phyloP scores from a whole-genome alignment of 2,329 filamentous ascomycete genomes.

The Colletotrichum tropicicola region DNA sequence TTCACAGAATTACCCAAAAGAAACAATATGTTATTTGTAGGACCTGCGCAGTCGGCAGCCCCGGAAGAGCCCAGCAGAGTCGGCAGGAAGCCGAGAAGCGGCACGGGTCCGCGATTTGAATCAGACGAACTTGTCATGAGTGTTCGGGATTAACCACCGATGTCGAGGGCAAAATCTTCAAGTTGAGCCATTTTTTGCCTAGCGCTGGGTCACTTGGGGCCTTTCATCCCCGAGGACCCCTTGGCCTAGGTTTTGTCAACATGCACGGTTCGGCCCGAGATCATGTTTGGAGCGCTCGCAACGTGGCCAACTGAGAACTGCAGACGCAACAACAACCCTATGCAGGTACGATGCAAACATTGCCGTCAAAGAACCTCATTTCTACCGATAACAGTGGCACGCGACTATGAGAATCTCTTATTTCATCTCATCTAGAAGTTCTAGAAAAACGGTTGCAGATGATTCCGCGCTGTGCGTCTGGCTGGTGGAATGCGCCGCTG shows the following conservation, averaged over 20 bases:
- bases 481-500: neutral
- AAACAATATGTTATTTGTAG: neutral
- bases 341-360: neutral
- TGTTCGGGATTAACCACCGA: neutral
- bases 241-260: neutral
- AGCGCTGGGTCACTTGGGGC: neutral
- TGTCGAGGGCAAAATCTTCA: too few relatives aligned
- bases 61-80: neutral
- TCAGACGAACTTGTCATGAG: constrained; percentile 6
- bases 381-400: neutral
- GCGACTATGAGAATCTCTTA: neutral
- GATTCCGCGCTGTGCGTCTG: neutral
- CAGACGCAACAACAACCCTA: neutral
- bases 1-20: neutral
- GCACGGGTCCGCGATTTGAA: neutral
- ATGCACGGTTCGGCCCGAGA: constrained; percentile 29
- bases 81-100: constrained; percentile 4
- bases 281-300: neutral
- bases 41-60: neutral
- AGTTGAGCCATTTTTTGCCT: neutral
- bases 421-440: neutral
- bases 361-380: neutral
- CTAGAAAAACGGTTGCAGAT: neutral
- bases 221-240: constrained; percentile 1
- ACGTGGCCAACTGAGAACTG: neutral